A percentile compares a stretch with the other conserved stretches of the same genome.
These are phyloP conservation scores for Hemileccinum rubropunctum DNA, from an alignment of 768 basidiomycete genomes.

Conservation along the genomic window DNA sequence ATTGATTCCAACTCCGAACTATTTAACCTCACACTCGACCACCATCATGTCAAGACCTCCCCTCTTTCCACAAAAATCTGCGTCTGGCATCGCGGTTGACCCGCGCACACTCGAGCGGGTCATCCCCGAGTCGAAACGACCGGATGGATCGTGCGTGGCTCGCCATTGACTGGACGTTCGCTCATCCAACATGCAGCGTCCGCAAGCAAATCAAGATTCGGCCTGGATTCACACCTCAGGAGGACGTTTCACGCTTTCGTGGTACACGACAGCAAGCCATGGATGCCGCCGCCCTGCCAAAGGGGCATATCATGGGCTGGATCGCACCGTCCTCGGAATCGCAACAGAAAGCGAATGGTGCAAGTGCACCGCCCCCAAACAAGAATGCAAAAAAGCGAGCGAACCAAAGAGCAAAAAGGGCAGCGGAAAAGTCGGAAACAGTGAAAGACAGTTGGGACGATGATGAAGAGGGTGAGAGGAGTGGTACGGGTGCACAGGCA, in stretches of 20 bases:
- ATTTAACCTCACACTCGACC: not conserved
- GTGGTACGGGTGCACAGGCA: slow-evolving; percentile 16
- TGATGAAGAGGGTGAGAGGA: slow-evolving; percentile 51
- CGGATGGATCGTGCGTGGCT: slow-evolving; percentile 75
- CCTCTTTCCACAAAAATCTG: slow-evolving; percentile 64
- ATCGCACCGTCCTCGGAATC: slow-evolving; percentile 52
- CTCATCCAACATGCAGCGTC: slow-evolving; percentile 45
- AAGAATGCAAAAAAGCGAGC: slow-evolving; percentile 84
- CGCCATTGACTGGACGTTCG: slow-evolving; percentile 4
- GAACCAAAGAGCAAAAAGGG: slow-evolving; percentile 71
- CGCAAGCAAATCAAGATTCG: slow-evolving; percentile 88
- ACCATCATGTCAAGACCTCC: slow-evolving; percentile 70
- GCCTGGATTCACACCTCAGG: slow-evolving; percentile 92
- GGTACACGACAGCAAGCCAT: slow-evolving; percentile 71
- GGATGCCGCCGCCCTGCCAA: slow-evolving; percentile 62
- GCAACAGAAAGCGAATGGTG: slow-evolving; percentile 27
- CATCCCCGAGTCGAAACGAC: slow-evolving; percentile 77
- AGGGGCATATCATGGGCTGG: slow-evolving; percentile 86
- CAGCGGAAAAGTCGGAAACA: slow-evolving; percentile 46
- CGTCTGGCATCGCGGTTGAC: slow-evolving; percentile 80
- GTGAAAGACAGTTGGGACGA: slow-evolving; percentile 83
- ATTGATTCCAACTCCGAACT: slow-evolving; percentile 32
- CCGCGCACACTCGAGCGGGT: slow-evolving; percentile 85
- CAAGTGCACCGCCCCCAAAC: slow-evolving; percentile 44
- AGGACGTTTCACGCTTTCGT: slow-evolving; percentile 87